Base-by-base conservation (phyloP, 805 yeast genomes). In the Candida anglica region DNA sequence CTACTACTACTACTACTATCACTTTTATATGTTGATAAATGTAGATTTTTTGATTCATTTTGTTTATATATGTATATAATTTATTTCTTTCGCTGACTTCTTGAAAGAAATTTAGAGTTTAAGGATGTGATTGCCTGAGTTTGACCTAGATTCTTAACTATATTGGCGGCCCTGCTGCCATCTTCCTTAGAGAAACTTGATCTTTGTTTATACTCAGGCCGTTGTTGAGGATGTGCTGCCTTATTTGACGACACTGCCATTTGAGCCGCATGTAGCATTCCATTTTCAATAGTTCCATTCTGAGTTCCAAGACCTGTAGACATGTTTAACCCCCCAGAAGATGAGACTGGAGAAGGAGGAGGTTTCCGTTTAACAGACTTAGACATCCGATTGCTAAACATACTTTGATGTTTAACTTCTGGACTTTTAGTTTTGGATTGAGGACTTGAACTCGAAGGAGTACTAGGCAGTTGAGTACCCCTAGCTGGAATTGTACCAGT, bases 51-150 rank as follows among this genome's bases (percentile, higher is more conserved):
- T n/a, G n/a, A n/a, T n/a, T n/a, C n/a, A n/a, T n/a, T n/a, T n/a
- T n/a, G n/a, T n/a, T n/a, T n/a, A n/a, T n/a, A n/a, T n/a, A n/a
- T n/a, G n/a, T n/a, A n/a, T n/a, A n/a, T n/a, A n/a, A n/a, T n/a
- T n/a, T 43, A 57, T 49, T 62, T 69, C 35, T 63, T 69, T 40
- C 78, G 56, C 15, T 66, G 62, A 33, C 78, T 72, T 47, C 86
- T 58, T 4, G 84, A 79, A 38, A 80, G 55, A 30, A 81, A 62
- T 46, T 75, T 75, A 5, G 86, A 79, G 50, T 77, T 79, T 72
- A 72, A 63, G 11, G 77, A 61, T 3, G 83, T 77, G 15, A 78
- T 66, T 49, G 58, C 30, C 23, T 53, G 50, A 30, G n/a, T n/a
- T n/a, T n/a, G n/a, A n/a, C n/a, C n/a, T n/a, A n/a, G n/a, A n/a